Conservation (phyloP, 129 eudicot genomes). For the Mikania micrantha region DNA sequence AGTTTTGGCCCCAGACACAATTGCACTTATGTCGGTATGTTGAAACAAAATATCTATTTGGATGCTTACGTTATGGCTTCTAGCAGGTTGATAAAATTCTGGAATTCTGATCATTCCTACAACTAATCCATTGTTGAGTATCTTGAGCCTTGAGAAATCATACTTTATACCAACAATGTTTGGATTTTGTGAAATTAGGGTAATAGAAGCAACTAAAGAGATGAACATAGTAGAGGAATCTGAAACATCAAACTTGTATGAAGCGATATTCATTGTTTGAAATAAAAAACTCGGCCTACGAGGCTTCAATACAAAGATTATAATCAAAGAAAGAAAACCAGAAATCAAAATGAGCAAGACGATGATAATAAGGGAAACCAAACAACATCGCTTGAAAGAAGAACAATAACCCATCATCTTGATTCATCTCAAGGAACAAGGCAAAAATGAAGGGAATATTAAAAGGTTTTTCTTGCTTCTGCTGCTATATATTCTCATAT, state of each 20-base stretch:
- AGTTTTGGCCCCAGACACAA: constrained; percentile 29
- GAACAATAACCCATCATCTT: not conserved
- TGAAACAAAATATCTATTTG: constrained; percentile 27
- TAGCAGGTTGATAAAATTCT: constrained; percentile 50
- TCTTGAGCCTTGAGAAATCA: constrained; percentile 26
- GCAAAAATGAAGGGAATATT: not conserved
- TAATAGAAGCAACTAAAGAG: constrained; percentile 41
- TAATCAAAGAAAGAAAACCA: constrained; percentile 17
- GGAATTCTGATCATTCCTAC: constrained; percentile 51
- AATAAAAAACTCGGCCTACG: constrained; percentile 38
- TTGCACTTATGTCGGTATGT: constrained; percentile 30
- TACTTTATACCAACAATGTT: constrained; percentile 44
- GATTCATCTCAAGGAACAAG: constrained; percentile 14
- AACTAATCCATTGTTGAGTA: constrained; percentile 35
- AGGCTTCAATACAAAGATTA: constrained; percentile 48
- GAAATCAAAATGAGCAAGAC: constrained; percentile 2
- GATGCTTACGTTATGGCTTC: constrained; percentile 47
- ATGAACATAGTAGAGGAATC: constrained; percentile 22
- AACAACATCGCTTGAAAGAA: constrained; percentile 36
- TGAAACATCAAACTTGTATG: constrained; percentile 33
- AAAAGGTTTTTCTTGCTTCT: constrained; percentile 1
- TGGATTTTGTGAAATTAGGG: constrained; percentile 48
- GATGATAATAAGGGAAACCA: constrained; percentile 25
- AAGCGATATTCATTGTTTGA: constrained; percentile 32
- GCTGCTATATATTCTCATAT: constrained; percentile 8